Evolutionary conservation across 108 stramenopile species (phyloP).

Genomic region (Cyclotella distinguenda): DNA sequence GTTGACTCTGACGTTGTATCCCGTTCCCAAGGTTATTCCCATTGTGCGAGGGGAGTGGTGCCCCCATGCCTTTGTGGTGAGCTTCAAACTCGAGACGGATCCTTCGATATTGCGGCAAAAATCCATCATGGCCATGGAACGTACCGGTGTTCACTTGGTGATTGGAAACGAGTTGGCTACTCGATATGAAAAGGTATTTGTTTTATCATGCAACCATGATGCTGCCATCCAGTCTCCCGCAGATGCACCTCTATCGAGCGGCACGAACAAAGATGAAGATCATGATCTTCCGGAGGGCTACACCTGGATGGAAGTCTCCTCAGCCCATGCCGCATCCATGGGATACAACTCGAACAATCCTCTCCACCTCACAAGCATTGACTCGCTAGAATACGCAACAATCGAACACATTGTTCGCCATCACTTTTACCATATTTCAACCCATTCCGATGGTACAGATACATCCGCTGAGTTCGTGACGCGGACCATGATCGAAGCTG

Average conservation of each 20-base stretch:
- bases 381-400: conserved; percentile 62
- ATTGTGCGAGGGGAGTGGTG: conserved; percentile 77
- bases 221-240: conserved; percentile 8
- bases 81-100: conserved; percentile 99
- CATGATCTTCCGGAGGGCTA: conserved; percentile 42
- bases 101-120: conserved; percentile 76
- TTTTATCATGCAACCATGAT: conserved; percentile 47
- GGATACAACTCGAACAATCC: too few relatives aligned
- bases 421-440: conserved; percentile 83
- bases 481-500: conserved; percentile 23
- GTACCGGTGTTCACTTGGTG: conserved; percentile 93
- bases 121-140: conserved; percentile 80
- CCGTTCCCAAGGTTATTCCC: conserved; percentile 93
- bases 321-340: conserved; percentile 25
- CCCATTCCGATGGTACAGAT: not conserved
- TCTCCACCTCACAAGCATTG: too few relatives aligned
- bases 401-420: conserved; percentile 65
- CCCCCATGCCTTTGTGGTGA: conserved; percentile 90
- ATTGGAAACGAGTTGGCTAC: conserved; percentile 92
- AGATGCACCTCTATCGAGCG: not conserved
- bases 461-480: conserved; percentile 41
- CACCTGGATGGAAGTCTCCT: conserved; percentile 22
- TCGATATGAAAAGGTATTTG: conserved; percentile 81
- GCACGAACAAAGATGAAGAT: conserved; percentile 19
- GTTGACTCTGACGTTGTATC: conserved; percentile 64